A percentile compares a stretch with the other conserved stretches of the same genome.
Evolutionary conservation across 2,329 filamentous ascomycete genomes (phyloP).

Genomic region (Chaetomium olivaceum): DNA sequence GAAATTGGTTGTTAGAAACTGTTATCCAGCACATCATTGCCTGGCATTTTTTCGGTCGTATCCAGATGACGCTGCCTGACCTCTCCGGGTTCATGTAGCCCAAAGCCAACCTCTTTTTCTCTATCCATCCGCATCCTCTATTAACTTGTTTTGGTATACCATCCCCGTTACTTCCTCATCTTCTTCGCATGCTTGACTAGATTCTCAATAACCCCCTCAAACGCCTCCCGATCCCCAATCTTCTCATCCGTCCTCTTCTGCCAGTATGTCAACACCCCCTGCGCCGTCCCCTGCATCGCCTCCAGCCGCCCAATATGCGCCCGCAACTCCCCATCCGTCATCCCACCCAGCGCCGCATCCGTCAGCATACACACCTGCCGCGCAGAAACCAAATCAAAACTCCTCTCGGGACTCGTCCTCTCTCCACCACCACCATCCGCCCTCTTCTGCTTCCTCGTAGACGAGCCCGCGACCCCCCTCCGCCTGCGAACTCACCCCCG

Average conservation of each 20-base stretch:
- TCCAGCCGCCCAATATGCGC: slow-evolving; percentile 70
- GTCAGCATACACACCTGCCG: slow-evolving; percentile 80
- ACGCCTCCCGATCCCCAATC: slow-evolving; percentile 85
- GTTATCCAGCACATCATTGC: slow-evolving; percentile 1
- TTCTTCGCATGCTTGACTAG: slow-evolving; percentile 88
- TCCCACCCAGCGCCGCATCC: slow-evolving; percentile 75
- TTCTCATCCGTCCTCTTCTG: slow-evolving; percentile 81
- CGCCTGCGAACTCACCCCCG: not conserved
- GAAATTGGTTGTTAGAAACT: slow-evolving; percentile 16
- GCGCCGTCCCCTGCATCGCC: slow-evolving; percentile 68
- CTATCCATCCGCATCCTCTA: not conserved
- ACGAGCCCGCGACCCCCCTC: not conserved
- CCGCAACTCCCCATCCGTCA: slow-evolving; percentile 75
- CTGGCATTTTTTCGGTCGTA: not conserved
- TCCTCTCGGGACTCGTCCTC: slow-evolving; percentile 60
- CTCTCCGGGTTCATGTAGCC: not conserved
- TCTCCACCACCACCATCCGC: not conserved
- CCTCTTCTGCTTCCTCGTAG: not conserved
- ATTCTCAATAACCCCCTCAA: slow-evolving; percentile 96
- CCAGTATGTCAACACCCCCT: slow-evolving; percentile 84
- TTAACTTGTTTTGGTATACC: not conserved
- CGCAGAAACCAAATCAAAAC: slow-evolving; percentile 76
- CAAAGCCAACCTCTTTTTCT: not conserved
- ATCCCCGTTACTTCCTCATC: slow-evolving; percentile 65
- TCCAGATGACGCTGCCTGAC: not conserved